Percentiles rank a stretch among this genome's conserved stretches.
Conservation (phyloP, 73 alveolate species). For the Paraurostyla sp. region DNA sequence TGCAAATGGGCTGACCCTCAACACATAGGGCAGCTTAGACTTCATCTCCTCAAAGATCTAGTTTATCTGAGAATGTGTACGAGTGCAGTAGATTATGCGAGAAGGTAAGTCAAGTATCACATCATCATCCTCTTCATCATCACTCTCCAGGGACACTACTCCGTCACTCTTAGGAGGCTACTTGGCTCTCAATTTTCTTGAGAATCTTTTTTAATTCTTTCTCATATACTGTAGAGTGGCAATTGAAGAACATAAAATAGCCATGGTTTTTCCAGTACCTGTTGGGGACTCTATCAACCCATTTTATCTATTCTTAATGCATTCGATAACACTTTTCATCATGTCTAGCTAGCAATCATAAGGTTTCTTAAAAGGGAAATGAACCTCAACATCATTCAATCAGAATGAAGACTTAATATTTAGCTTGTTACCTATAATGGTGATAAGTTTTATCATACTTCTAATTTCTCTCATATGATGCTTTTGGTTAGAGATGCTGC, state of each 20-base stretch:
- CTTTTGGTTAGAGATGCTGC: no score
- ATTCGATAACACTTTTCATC: not conserved
- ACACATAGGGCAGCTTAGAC: slow-evolving; percentile 56
- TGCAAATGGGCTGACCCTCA: slow-evolving; percentile 64
- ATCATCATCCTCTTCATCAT: not conserved
- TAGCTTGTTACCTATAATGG: not conserved
- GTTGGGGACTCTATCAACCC: slow-evolving; percentile 82
- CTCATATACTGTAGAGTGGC: slow-evolving; percentile 69
- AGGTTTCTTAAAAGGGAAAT: slow-evolving; percentile 46
- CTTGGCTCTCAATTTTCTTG: not conserved
- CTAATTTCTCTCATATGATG: no score
- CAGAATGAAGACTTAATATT: not conserved
- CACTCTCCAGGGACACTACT: no score
- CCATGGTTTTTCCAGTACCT: slow-evolving; percentile 87
- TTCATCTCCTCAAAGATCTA: slow-evolving; percentile 62
- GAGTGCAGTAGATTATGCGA: slow-evolving; percentile 64
- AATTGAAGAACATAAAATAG: slow-evolving; percentile 78
- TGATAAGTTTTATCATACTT: no score
- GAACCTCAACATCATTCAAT: not conserved
- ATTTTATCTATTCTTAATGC: not conserved
- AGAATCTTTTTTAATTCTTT: slow-evolving; percentile 13
- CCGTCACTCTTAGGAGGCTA: no score
- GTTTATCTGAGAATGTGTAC: slow-evolving; percentile 71
- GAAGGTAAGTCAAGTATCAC: not conserved
- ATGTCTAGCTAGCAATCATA: slow-evolving; percentile 41